Conservation (phyloP, 352 stramenopile genomes). For the Globisporangium parvum region DNA sequence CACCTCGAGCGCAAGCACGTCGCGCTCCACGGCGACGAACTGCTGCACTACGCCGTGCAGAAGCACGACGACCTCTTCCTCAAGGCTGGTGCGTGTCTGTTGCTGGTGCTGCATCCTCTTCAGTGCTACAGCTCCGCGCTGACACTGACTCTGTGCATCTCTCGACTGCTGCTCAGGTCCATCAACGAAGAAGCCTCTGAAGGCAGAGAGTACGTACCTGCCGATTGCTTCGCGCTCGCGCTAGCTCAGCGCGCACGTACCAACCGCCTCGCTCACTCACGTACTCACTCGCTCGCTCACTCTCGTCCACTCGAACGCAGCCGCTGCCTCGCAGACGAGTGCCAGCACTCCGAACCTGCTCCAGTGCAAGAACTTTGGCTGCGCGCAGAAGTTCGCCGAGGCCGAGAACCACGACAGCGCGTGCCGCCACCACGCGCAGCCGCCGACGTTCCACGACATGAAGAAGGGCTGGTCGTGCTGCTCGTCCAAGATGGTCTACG, state of each 20-base stretch:
- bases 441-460: constrained; percentile 86
- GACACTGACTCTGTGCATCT: neutral
- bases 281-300: no score
- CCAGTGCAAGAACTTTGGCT: constrained; percentile 87
- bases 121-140: neutral
- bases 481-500: constrained; percentile 89
- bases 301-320: constrained; percentile 9
- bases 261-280: no score
- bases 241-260: neutral
- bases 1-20: constrained; percentile 71
- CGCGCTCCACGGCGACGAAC: constrained; percentile 61
- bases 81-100: constrained; percentile 29
- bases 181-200: neutral
- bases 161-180: neutral
- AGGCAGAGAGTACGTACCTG: neutral
- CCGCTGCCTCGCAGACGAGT: constrained; percentile 1
- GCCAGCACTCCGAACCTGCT: constrained; percentile 31
- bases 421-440: constrained; percentile 72
- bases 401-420: constrained; percentile 69
- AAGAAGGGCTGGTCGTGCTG: constrained; percentile 91
- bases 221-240: neutral
- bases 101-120: neutral
- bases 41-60: constrained; percentile 72
- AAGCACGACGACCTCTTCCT: constrained; percentile 88
- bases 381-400: constrained; percentile 74